Conservation (phyloP, 148 eudicot genomes). For the Pharnaceum exiguum region DNA sequence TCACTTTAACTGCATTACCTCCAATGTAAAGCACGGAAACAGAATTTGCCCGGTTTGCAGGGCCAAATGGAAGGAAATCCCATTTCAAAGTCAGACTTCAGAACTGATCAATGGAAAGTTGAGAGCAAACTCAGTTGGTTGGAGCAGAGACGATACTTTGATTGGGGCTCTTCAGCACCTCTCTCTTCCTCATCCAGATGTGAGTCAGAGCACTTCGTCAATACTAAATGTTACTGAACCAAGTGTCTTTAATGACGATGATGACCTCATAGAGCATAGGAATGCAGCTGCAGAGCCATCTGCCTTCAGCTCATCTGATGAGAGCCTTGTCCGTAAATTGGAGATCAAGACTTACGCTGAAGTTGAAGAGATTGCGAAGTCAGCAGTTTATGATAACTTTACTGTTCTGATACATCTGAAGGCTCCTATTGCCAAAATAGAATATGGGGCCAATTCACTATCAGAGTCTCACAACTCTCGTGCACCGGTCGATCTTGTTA, state of each 20-base stretch:
- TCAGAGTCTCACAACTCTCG: slow-evolving; percentile 39
- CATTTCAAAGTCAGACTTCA: slow-evolving; percentile 47
- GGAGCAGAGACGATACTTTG: slow-evolving; percentile 34
- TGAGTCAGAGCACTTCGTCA: slow-evolving; percentile 32
- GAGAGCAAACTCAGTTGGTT: slow-evolving; percentile 33
- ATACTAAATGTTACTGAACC: slow-evolving; percentile 56
- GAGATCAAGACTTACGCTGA: slow-evolving; percentile 52
- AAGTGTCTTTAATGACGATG: slow-evolving; percentile 63
- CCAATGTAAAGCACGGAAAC: slow-evolving; percentile 78
- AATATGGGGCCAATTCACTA: slow-evolving; percentile 17
- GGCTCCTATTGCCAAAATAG: slow-evolving; percentile 43
- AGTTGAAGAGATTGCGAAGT: slow-evolving; percentile 42
- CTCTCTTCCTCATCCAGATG: slow-evolving; percentile 41
- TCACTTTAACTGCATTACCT: slow-evolving; percentile 77
- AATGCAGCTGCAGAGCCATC: slow-evolving; percentile 11
- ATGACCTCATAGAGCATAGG: slow-evolving; percentile 51
- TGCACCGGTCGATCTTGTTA: slow-evolving; percentile 75
- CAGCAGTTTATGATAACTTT: slow-evolving; percentile 35
- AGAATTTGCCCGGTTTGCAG: slow-evolving; percentile 78
- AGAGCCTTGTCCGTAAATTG: slow-evolving; percentile 25
- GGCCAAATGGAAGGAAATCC: slow-evolving; percentile 82
- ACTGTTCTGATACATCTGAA: slow-evolving; percentile 62
- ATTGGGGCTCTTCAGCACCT: slow-evolving; percentile 46
- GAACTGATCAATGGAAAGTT: slow-evolving; percentile 35
- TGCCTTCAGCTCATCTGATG: slow-evolving; percentile 4